Conservation (phyloP, 2,329 filamentous ascomycete genomes). For the Ramularia endophylla region DNA sequence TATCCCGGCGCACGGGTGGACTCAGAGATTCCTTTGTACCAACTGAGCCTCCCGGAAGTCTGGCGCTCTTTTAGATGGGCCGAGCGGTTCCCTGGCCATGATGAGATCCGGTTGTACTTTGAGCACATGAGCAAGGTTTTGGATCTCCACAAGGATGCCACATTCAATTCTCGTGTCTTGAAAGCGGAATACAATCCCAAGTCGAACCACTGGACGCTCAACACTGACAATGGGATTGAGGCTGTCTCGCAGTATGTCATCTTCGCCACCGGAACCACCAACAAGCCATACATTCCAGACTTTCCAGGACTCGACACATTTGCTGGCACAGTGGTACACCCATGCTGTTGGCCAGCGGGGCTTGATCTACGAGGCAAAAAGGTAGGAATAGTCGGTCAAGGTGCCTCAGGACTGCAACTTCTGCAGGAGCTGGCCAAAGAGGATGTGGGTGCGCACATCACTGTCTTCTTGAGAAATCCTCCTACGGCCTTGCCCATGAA, state of each 20-base stretch:
- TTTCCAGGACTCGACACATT: constrained; percentile 56
- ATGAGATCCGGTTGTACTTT: constrained; percentile 54
- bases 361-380: constrained; percentile 52
- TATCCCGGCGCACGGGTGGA: constrained; percentile 44
- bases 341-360: constrained; percentile 35
- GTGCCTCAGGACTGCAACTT: constrained; percentile 59
- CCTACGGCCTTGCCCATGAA: constrained; percentile 62
- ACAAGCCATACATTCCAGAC: constrained; percentile 56
- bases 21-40: constrained; percentile 42
- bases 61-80: constrained; percentile 51
- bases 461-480: constrained; percentile 61
- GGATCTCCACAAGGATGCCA: constrained; percentile 51
- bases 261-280: constrained; percentile 52
- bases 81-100: constrained; percentile 28
- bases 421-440: constrained; percentile 49
- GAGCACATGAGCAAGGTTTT: constrained; percentile 53
- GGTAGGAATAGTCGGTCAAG: constrained; percentile 56
- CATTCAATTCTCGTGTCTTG: constrained; percentile 52
- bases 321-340: constrained; percentile 49
- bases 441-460: constrained; percentile 35
- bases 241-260: constrained; percentile 49
- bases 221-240: constrained; percentile 47
- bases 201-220: constrained; percentile 45
- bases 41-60: constrained; percentile 43
- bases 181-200: constrained; percentile 47